These are phyloP conservation scores for Septoria linicola DNA, from an alignment of 2,329 filamentous ascomycete species.

Conservation along the genomic window DNA sequence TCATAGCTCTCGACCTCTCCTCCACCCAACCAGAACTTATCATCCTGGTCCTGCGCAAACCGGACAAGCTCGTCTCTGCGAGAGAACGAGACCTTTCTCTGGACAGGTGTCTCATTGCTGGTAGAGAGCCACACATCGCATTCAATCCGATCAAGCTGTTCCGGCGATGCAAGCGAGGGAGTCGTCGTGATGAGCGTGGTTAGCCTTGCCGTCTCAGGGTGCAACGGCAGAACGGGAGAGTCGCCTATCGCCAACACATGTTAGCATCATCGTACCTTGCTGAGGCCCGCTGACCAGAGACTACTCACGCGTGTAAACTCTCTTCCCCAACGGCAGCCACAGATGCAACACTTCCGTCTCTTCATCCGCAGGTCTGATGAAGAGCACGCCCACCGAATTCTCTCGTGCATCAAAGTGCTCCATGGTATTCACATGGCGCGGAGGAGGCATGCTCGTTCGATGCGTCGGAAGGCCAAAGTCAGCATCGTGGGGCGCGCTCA, in stretches of 20 bases:
- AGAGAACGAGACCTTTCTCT: conserved; percentile 31
- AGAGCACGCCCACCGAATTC: conserved; percentile 35
- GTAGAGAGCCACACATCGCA: conserved; percentile 15
- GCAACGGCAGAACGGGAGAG: conserved; percentile 30
- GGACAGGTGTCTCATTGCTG: background rate
- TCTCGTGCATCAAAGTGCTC: conserved; percentile 29
- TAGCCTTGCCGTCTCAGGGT: conserved; percentile 33
- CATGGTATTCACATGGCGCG: conserved; percentile 1
- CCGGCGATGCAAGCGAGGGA: conserved; percentile 24
- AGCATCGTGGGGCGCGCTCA: background rate
- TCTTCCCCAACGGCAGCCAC: conserved; percentile 35
- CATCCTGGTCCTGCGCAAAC: conserved; percentile 32
- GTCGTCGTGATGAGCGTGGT: conserved; percentile 32
- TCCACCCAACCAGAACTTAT: conserved; percentile 37
- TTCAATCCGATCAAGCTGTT: conserved; percentile 28
- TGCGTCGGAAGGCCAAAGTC: background rate
- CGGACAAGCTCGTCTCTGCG: conserved; percentile 36
- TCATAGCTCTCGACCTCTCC: conserved; percentile 40
- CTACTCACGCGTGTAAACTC: conserved; percentile 32
- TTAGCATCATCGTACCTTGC: too few relatives aligned
- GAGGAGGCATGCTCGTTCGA: background rate
- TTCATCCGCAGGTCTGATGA: conserved; percentile 22
- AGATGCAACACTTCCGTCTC: conserved; percentile 30
- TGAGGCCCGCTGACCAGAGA: background rate
- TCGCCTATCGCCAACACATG: conserved; percentile 26